Percentiles rank a stretch among this genome's conserved stretches.
These are phyloP conservation scores for Sphaerulina populicola DNA, from an alignment of 2,329 filamentous ascomycete genomes.

Conservation along the genomic window DNA sequence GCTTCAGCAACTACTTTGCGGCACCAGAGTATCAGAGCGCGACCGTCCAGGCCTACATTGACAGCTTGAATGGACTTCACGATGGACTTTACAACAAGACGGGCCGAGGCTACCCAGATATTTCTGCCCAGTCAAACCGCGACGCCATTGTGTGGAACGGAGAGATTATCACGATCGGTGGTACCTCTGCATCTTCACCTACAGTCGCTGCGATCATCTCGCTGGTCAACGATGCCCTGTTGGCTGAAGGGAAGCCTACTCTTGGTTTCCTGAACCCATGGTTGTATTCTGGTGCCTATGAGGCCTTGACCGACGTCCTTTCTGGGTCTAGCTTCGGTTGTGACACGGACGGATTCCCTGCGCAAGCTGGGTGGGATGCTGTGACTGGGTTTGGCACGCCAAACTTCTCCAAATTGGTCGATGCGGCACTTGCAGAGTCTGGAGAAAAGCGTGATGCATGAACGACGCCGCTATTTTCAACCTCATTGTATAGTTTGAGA, in stretches of 20 bases:
- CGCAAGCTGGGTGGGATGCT: slow-evolving; percentile 29
- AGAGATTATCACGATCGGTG: slow-evolving; percentile 37
- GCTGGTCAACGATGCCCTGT: slow-evolving; percentile 55
- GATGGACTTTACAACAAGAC: slow-evolving; percentile 39
- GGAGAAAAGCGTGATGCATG: background rate
- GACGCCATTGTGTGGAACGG: slow-evolving; percentile 36
- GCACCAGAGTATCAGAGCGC: slow-evolving; percentile 39
- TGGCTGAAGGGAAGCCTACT: slow-evolving; percentile 43
- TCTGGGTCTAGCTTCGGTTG: slow-evolving; percentile 30
- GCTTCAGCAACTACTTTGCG: slow-evolving; percentile 41
- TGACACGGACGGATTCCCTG: slow-evolving; percentile 28
- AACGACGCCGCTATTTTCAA: no score
- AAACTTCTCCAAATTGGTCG: slow-evolving; percentile 22
- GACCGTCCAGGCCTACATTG: slow-evolving; percentile 37
- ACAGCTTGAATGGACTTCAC: slow-evolving; percentile 35
- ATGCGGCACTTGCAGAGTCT: slow-evolving; percentile 21
- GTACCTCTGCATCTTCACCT: slow-evolving; percentile 50
- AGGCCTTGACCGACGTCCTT: slow-evolving; percentile 45
- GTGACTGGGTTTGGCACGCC: slow-evolving; percentile 24
- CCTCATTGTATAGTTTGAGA: no score
- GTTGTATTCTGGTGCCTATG: slow-evolving; percentile 45
- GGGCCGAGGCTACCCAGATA: slow-evolving; percentile 42
- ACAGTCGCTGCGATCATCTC: slow-evolving; percentile 52
- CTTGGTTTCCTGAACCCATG: slow-evolving; percentile 55
- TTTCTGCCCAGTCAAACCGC: slow-evolving; percentile 38